Evolutionary conservation across 202 grass and related monocot species (phyloP), one percentile per base, ranked within the genome.

Genomic region (Digitaria exilis): DNA sequence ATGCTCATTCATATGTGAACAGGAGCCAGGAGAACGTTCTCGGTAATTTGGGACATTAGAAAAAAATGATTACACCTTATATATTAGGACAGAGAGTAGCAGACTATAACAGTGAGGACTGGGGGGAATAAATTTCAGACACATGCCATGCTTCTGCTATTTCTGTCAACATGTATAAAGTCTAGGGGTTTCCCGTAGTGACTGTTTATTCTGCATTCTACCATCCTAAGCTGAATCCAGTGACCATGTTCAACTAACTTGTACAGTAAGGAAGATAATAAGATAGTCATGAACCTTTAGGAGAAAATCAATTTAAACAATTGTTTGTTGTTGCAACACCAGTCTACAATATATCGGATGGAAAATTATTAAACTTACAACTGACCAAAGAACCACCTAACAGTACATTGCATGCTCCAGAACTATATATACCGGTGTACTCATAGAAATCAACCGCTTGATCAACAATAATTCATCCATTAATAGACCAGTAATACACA

Each of bases 331-430:
- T 15, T 49, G 55, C 3, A n/a, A n/a, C 56, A 79, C 15, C 35
- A 68, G 11, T 12, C 24, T 41, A 51, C 28, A 70, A 68, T 30
- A 78, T 69, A 69, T 73, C 50, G 35, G 7, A 74, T 35, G 9
- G 25, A n/a, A n/a, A 75, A 22, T 34, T 52, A 22, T 24, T 52
- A 52, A 66, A 8, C 10, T 41, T 31, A 69, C 51, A 91, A 49
- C 72, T 77, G 22, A 89, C 80, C 84, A 52, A 68, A 81, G 34
- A 77, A 78, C 58, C 77, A 81, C 69, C 90, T 89, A 86, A 52
- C 74, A 37, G 84, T 35, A 35, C 0, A 31, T 24, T 77, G 71
- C 69, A 64, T 83, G 39, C n/a, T 4, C 22, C 55, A 28, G 80
- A 81, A 55, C 79, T 43, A 82, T n/a, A n/a, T n/a, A n/a, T 32